Percentiles rank a stretch among this genome's conserved stretches.
Evolutionary conservation across 805 yeast genomes (phyloP).

Genomic region (Komagataella pseudopastoris): DNA sequence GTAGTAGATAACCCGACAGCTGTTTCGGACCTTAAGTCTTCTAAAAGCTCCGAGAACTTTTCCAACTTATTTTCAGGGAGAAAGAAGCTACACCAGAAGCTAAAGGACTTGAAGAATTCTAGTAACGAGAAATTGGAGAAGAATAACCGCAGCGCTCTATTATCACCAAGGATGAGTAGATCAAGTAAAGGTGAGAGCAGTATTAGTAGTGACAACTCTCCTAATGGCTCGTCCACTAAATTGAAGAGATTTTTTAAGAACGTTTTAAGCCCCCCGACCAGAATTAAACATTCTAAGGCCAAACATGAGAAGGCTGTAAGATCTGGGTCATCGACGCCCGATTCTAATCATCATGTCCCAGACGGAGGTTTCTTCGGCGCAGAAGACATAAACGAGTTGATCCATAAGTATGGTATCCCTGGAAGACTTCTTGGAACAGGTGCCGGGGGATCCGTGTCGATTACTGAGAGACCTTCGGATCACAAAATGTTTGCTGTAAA

Average conservation of each 20-base stretch:
- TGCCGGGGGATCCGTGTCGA: conserved; percentile 87
- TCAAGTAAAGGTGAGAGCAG: neutral
- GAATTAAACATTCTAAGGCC: neutral
- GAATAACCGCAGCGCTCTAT: neutral
- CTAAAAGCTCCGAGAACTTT: neutral
- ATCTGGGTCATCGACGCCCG: neutral
- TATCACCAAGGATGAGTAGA: conserved; percentile 2
- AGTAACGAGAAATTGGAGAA: neutral
- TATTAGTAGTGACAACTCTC: neutral
- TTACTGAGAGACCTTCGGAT: conserved; percentile 50
- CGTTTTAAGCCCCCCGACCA: conserved; percentile 4
- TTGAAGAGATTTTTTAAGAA: conserved; percentile 32
- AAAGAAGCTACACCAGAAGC: conserved; percentile 1
- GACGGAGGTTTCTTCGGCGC: neutral
- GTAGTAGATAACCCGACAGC: neutral
- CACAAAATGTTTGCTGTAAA: conserved; percentile 71
- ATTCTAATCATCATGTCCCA: neutral
- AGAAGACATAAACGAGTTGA: conserved; percentile 14
- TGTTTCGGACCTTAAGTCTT: neutral
- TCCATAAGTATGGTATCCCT: conserved; percentile 59
- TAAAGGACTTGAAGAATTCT: neutral
- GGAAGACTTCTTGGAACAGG: conserved; percentile 80
- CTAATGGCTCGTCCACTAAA: conserved; percentile 9
- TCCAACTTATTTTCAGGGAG: neutral
- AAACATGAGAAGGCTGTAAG: neutral